Percentiles rank a stretch among this genome's conserved stretches.
Evolutionary conservation across 805 yeast genomes (phyloP).

Genomic region (Candida tammaniensis): DNA sequence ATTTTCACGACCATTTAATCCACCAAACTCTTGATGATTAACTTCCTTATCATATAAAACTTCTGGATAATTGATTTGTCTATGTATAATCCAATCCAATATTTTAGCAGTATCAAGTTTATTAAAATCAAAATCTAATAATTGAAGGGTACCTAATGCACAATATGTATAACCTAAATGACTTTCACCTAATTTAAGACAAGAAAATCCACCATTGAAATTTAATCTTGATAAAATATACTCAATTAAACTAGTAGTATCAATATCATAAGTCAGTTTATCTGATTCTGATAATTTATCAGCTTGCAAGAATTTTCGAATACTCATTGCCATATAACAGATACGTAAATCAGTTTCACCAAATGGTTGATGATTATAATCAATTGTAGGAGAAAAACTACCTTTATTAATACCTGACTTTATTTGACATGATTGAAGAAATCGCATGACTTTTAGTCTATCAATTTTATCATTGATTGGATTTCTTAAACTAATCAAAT

Average conservation of each 20-base stretch:
- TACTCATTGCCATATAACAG: conserved; percentile 69
- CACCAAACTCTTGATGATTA: conserved; percentile 59
- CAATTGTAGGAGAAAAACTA: conserved; percentile 33
- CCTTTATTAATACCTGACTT: conserved; percentile 27
- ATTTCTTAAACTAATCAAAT: conserved; percentile 50
- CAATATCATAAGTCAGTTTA: conserved; percentile 34
- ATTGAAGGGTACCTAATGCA: conserved; percentile 60
- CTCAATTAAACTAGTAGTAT: conserved; percentile 34
- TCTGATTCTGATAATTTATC: conserved; percentile 9
- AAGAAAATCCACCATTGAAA: conserved; percentile 74
- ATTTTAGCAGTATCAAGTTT: conserved; percentile 31
- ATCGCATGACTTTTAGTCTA: conserved; percentile 51
- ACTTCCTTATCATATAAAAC: conserved; percentile 22
- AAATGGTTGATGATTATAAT: conserved; percentile 23
- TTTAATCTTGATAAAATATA: conserved; percentile 31
- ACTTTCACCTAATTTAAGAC: conserved; percentile 51
- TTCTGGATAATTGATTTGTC: conserved; percentile 51
- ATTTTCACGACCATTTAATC: conserved; percentile 84
- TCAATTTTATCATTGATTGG: conserved; percentile 30
- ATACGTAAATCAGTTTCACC: conserved; percentile 76
- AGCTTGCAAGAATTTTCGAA: conserved; percentile 50
- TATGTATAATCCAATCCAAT: conserved; percentile 56
- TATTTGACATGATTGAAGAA: conserved; percentile 59
- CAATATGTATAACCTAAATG: conserved; percentile 90
- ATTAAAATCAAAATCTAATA: conserved; percentile 30